A percentile compares a stretch with the other conserved stretches of the same genome.
Evolutionary conservation across 164 flowering plant genomes (phyloP).

Genomic region (Amborella trichopoda): DNA sequence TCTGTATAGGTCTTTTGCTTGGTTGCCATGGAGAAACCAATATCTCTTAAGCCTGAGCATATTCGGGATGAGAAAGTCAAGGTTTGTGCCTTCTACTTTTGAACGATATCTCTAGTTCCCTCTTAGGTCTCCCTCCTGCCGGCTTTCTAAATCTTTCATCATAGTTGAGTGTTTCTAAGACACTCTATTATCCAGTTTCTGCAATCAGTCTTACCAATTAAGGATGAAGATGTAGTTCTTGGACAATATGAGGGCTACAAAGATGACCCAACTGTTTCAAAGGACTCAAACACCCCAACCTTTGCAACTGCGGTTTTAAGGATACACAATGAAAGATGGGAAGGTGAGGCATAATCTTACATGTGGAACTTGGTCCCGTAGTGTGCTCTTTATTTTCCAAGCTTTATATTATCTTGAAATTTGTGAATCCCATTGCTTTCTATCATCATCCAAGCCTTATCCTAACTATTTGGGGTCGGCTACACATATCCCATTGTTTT

Average conservation of each 20-base stretch:
- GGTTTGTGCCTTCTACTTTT: too few species aligned
- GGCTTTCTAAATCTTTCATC: neutral
- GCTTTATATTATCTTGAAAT: too few species aligned
- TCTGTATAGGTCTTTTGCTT: slow-evolving; percentile 70
- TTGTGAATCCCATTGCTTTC: too few species aligned
- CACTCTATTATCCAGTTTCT: slow-evolving; percentile 92
- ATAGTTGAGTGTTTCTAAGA: too few species aligned
- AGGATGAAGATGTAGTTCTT: slow-evolving; percentile 80
- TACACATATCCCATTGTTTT: too few species aligned
- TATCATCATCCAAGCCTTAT: too few species aligned
- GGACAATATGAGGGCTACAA: slow-evolving; percentile 93
- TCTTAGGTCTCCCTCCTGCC: neutral
- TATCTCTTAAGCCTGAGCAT: slow-evolving; percentile 87
- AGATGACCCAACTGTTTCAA: slow-evolving; percentile 85
- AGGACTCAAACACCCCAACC: slow-evolving; percentile 86
- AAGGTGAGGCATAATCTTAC: slow-evolving; percentile 37
- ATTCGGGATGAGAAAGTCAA: slow-evolving; percentile 99
- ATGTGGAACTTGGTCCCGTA: neutral
- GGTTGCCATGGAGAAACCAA: slow-evolving; percentile 97
- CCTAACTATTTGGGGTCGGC: too few species aligned
- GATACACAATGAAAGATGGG: slow-evolving; percentile 99
- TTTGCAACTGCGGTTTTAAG: slow-evolving; percentile 73
- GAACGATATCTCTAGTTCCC: too few species aligned
- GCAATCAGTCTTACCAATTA: slow-evolving; percentile 73
- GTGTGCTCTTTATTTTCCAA: neutral